phyloP scores from a whole-genome alignment of 129 eudicot genomes.

The Centrapalus pauciflorus region DNA sequence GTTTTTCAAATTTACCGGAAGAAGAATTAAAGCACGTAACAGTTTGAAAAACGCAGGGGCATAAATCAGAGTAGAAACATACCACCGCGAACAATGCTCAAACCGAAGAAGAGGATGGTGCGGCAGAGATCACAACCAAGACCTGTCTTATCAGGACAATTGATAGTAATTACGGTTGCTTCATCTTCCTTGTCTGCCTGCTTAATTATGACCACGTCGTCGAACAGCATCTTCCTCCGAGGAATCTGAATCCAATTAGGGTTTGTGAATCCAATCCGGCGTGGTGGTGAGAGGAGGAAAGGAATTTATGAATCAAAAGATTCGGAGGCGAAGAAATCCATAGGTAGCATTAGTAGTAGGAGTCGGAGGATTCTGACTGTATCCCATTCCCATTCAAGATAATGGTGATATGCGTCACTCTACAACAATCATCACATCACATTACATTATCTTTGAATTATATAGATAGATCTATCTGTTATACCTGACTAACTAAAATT shows the following conservation, averaged over 20 bases:
- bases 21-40: not conserved
- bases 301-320: not conserved
- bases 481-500: too few species aligned
- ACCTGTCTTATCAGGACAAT: constrained; percentile 85
- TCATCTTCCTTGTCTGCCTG: constrained; percentile 54
- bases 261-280: constrained; percentile 3
- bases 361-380: not conserved
- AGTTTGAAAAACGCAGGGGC: not conserved
- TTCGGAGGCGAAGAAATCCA: not conserved
- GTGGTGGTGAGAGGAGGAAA: not conserved
- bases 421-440: not conserved
- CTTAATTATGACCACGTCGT: constrained; percentile 63
- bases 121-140: constrained; percentile 91
- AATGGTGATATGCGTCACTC: constrained; percentile 15
- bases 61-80: not conserved
- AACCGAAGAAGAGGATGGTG: constrained; percentile 63
- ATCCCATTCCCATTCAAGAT: not conserved
- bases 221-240: constrained; percentile 42
- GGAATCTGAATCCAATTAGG: not conserved
- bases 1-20: not conserved
- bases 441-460: too few species aligned
- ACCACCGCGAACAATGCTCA: constrained; percentile 73
- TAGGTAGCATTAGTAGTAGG: too few species aligned
- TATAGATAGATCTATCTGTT: not conserved
- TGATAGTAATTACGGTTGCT: constrained; percentile 64